phyloP scores from a whole-genome alignment of 495 filamentous ascomycete species.

The Penicillium tannophilum region DNA sequence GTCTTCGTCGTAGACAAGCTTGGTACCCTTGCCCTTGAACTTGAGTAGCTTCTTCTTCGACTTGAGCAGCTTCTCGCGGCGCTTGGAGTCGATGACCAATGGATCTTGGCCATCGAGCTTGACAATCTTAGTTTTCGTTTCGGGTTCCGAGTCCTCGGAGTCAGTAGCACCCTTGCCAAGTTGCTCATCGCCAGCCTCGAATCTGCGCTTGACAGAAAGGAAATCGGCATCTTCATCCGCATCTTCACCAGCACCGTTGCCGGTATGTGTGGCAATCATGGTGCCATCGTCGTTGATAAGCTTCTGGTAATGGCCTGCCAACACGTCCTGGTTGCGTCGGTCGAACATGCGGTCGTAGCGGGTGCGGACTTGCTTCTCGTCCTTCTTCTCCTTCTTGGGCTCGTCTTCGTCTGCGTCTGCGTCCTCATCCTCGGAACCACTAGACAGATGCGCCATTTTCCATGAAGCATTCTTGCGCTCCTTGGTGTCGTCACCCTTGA shows the following conservation, averaged over 20 bases:
- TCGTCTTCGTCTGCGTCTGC: slow-evolving; percentile 48
- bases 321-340: slow-evolving; percentile 88
- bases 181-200: slow-evolving; percentile 54
- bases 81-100: slow-evolving; percentile 86
- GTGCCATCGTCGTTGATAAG: slow-evolving; percentile 70
- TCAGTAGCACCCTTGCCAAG: slow-evolving; percentile 31
- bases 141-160: slow-evolving; percentile 23
- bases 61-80: slow-evolving; percentile 86
- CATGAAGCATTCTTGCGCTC: slow-evolving; percentile 83
- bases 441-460: slow-evolving; percentile 49
- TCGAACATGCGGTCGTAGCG: slow-evolving; percentile 98
- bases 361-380: slow-evolving; percentile 74
- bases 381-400: slow-evolving; percentile 51
- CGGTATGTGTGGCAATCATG: slow-evolving; percentile 37
- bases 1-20: slow-evolving; percentile 90
- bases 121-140: slow-evolving; percentile 41
- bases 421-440: slow-evolving; percentile 47
- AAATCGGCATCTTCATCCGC: slow-evolving; percentile 75
- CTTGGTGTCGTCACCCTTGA: slow-evolving; percentile 85
- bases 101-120: slow-evolving; percentile 58
- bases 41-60: slow-evolving; percentile 94
- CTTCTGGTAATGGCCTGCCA: slow-evolving; percentile 88
- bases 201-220: slow-evolving; percentile 82
- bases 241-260: slow-evolving; percentile 46
- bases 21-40: slow-evolving; percentile 79